Percentiles rank a stretch among this genome's conserved stretches.
These are phyloP conservation scores for Suillus placidus DNA, from an alignment of 768 basidiomycete genomes.

Conservation along the genomic window DNA sequence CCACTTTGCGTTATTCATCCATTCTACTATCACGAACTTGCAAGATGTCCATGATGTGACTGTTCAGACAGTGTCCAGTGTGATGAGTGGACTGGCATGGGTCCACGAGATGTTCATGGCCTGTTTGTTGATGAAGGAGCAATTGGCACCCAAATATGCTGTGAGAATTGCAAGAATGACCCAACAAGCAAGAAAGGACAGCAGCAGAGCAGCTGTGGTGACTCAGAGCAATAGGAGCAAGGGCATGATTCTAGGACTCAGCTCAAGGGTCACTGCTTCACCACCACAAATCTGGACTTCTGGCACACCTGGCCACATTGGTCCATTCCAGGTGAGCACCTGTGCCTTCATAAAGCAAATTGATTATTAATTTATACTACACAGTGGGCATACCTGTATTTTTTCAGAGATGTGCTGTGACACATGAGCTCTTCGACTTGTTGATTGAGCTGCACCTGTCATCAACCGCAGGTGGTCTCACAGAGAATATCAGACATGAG, in stretches of 20 bases:
- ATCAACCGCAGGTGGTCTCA: constrained; percentile 20
- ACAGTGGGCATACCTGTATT: constrained; percentile 28
- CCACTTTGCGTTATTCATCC: constrained; percentile 12
- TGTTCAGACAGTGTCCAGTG: not conserved
- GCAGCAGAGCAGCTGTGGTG: no score
- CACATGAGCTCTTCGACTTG: constrained; percentile 25
- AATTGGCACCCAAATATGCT: constrained; percentile 3
- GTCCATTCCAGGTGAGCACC: constrained; percentile 21
- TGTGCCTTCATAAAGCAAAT: constrained; percentile 9
- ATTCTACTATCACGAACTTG: constrained; percentile 13
- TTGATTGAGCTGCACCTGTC: constrained; percentile 26
- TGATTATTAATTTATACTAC: no score
- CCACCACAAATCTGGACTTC: constrained; percentile 22
- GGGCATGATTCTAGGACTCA: not conserved
- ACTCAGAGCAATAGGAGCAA: no score
- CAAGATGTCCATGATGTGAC: not conserved
- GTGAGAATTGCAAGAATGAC: not conserved
- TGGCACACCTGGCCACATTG: constrained; percentile 24
- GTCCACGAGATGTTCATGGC: constrained; percentile 9
- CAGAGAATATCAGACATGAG: constrained; percentile 27
- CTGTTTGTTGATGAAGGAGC: constrained; percentile 1
- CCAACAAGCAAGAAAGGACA: not conserved
- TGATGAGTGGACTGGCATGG: constrained; percentile 13
- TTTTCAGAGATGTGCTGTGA: constrained; percentile 20
- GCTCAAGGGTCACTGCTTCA: constrained; percentile 7